Evolutionary conservation across 106 monocot genomes (phyloP), one percentile per base, ranked within the genome.

Genomic region (Platanthera zijinensis): DNA sequence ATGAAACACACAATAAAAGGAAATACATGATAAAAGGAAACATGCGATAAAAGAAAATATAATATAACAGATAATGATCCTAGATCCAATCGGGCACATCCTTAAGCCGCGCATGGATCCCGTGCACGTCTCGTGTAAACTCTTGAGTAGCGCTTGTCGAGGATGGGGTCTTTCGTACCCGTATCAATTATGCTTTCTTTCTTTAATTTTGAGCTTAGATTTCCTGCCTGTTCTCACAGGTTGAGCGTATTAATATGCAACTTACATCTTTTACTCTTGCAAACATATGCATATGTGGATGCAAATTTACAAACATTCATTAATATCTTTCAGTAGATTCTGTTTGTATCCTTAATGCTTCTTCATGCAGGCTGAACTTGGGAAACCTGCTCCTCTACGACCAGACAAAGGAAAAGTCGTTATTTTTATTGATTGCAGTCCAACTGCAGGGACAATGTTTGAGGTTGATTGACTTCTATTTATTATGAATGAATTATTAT

Each of bases 361-460:
- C 14, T 52, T 66, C 61, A 15, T 79, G 62, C 73, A 93, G 96
- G 96, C 93, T 59, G 96, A 97, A 80, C 87, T 97, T 77, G 93
- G 96, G 66, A 91, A 66, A 57, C 93, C 96, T 66, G 86, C 71
- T 75, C 32, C 70, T 48, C 84, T 89, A 77, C 86, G 83, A 51
- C 87, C 89, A 57, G 91, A 87, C 80, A 91, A 89, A 87, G 96
- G 96, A 48, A 97, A 93, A 73, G 87, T 89, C 72, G 51, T 84
- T 80, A 91, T 97, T 77, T 89, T 85, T 82, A 83, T 92, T 71
- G 96, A 92, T 57, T 92, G 92, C 70, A 96, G 95, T 61, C 84
- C 92, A 53, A 92, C 87, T 39, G 95, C 95, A 69, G 83, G 82
- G 5, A 89, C 97, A 48, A 71, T 82, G 50, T 97, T 91, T 89